phyloP scores from a whole-genome alignment of 73 alveolate genomes.

The Durusdinium trenchii region DNA sequence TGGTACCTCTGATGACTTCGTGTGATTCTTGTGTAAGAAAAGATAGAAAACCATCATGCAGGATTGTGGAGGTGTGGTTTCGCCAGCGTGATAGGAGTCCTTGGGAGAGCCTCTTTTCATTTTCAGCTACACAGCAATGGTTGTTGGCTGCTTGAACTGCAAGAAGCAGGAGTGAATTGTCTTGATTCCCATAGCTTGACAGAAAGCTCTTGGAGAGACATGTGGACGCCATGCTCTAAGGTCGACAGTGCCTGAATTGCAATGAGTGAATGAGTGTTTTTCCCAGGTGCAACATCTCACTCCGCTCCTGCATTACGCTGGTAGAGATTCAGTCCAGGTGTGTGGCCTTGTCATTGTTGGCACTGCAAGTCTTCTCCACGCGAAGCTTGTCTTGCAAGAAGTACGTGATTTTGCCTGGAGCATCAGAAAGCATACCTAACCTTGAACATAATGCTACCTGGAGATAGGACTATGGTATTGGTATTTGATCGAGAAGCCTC shows the following conservation, averaged over 20 bases:
- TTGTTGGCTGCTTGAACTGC: constrained; percentile 33
- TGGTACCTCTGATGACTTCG: no score
- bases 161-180: not conserved
- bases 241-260: constrained; percentile 47
- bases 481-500: no score
- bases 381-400: not conserved
- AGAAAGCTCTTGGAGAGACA: not conserved
- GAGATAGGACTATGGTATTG: no score
- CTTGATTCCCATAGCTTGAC: not conserved
- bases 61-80: not conserved
- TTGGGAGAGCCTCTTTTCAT: constrained; percentile 62
- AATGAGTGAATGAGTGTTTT: no score
- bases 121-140: constrained; percentile 64
- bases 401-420: not conserved
- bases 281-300: not conserved
- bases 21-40: no score
- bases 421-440: not conserved
- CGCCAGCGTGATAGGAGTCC: not conserved
- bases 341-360: constrained; percentile 37
- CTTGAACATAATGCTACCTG: no score
- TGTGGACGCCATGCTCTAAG: not conserved
- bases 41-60: not conserved
- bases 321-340: not conserved
- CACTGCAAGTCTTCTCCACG: constrained; percentile 76
- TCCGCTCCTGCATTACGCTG: not conserved